Evolutionary conservation across 768 basidiomycete species (phyloP), one percentile per base, ranked within the genome.

Genomic region (Termitomyces sp.): DNA sequence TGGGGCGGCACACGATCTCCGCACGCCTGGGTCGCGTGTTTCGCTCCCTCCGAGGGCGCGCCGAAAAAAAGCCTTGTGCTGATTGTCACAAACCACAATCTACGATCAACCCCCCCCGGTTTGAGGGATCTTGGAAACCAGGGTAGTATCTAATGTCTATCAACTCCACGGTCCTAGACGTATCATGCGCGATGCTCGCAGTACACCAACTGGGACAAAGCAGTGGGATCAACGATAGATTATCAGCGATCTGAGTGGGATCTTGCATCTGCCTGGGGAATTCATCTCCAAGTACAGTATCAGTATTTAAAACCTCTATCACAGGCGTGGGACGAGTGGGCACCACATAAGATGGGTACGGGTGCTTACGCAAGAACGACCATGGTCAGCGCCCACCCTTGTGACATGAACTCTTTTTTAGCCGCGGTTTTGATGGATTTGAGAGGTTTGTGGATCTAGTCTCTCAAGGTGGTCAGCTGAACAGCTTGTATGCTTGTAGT

Each of bases 241-340:
- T 4, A 66, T 84, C 35, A 82, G 79, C 3, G 82, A 85, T 59
- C 66, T 87, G 85, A n/a, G 85, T 87, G 84, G 84, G 82, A 86
- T 62, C 71, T 86, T 4, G 81, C 80, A 1, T 77, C 78, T 6
- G 77, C 80, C 3, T 86, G 83, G 83, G 81, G 78, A 58, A 46
- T 8, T 26, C 35, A 18, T 33, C 43, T 12, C 33, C 4, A 49
- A n/a, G 0, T 26, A 13, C 26, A 26, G 26, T 26, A 26, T 26
- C 0, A 9, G 4, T 4, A 7, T 12, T 4, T 28, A 2, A 12
- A 5, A 20, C 40, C 33, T 18, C 16, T 10, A 40, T 30, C 12
- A 28, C 18, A 30, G 12, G 18, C 16, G 18, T 18, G 10, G 26
- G 18, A 28, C 3, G 26, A 42, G 32, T 12, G 2, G 24, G 64